Percentiles rank a stretch among this genome's conserved stretches.
Conservation (phyloP, 176 grass and related monocot species). For the Hyparrhenia diplandra region DNA sequence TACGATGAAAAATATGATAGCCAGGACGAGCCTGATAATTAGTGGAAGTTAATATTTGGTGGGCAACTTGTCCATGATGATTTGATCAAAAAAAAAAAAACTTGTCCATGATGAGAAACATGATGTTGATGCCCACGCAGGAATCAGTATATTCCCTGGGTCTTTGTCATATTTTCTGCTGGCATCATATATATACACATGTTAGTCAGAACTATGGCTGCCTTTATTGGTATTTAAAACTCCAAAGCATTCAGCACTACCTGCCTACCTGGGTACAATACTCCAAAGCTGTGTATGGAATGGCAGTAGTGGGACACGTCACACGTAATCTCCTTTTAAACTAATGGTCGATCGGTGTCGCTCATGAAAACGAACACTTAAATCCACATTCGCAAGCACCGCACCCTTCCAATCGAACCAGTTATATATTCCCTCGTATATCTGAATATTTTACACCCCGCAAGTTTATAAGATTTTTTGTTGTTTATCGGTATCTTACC, state of each 20-base stretch:
- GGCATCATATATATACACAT: background rate
- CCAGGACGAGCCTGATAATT: background rate
- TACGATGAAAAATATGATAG: conserved; percentile 2
- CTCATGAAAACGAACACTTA: background rate
- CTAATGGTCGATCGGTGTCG: conserved; percentile 2
- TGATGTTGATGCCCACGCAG: conserved; percentile 25
- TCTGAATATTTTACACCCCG: background rate
- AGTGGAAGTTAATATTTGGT: conserved; percentile 26
- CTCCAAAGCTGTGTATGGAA: background rate
- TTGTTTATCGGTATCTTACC: background rate
- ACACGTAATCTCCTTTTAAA: background rate
- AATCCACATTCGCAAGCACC: background rate
- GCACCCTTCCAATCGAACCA: background rate
- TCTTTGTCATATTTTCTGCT: conserved; percentile 12
- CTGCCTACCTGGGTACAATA: background rate
- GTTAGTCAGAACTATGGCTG: conserved; percentile 24
- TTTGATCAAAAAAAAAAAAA: too few relatives aligned
- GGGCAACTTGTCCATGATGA: conserved; percentile 14
- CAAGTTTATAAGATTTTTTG: background rate
- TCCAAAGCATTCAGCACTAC: conserved; percentile 16
- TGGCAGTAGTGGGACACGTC: conserved; percentile 3
- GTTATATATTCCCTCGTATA: background rate
- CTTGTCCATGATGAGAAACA: conserved; percentile 12
- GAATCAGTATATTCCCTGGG: conserved; percentile 42
- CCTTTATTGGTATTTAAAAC: conserved; percentile 16